Evolutionary conservation across 2,329 filamentous ascomycete genomes (phyloP).

Genomic region (Bipolaris zeicola): DNA sequence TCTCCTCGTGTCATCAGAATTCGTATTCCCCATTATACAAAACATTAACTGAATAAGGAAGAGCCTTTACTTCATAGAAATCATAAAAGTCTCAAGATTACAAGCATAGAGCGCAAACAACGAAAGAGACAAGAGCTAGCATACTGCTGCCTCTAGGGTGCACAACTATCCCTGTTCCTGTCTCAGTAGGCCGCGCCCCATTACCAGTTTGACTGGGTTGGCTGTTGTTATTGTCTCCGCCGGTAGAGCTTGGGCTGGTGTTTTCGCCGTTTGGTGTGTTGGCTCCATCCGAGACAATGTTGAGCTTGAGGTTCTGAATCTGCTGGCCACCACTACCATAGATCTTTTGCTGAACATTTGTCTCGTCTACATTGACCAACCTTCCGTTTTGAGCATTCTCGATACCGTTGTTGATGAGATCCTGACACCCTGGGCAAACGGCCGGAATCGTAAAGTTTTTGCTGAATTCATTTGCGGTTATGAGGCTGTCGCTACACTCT

Average conservation of each 20-base stretch:
- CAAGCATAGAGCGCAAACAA: constrained; percentile 7
- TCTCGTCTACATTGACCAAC: constrained; percentile 64
- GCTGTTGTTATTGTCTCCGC: not conserved
- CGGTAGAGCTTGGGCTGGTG: constrained; percentile 24
- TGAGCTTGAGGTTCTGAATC: constrained; percentile 68
- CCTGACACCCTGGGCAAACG: constrained; percentile 67
- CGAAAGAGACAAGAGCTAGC: constrained; percentile 4
- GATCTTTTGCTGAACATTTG: constrained; percentile 63
- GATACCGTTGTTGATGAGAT: constrained; percentile 79
- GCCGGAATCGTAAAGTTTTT: constrained; percentile 81
- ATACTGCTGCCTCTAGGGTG: not conserved
- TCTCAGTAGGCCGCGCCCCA: constrained; percentile 23
- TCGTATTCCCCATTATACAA: not conserved
- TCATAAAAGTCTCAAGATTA: not conserved
- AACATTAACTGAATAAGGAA: not conserved
- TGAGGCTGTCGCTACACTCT: constrained; percentile 69
- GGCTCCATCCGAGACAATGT: constrained; percentile 56
- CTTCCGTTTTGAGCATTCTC: constrained; percentile 61
- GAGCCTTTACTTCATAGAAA: not conserved
- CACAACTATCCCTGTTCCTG: constrained; percentile 22
- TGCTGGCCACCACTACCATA: constrained; percentile 60
- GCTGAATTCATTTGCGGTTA: constrained; percentile 69
- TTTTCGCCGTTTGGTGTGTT: constrained; percentile 60
- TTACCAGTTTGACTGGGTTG: constrained; percentile 15
- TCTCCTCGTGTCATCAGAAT: not conserved